phyloP scores from a whole-genome alignment of 495 filamentous ascomycete species.

The Tetracladium setigerum region DNA sequence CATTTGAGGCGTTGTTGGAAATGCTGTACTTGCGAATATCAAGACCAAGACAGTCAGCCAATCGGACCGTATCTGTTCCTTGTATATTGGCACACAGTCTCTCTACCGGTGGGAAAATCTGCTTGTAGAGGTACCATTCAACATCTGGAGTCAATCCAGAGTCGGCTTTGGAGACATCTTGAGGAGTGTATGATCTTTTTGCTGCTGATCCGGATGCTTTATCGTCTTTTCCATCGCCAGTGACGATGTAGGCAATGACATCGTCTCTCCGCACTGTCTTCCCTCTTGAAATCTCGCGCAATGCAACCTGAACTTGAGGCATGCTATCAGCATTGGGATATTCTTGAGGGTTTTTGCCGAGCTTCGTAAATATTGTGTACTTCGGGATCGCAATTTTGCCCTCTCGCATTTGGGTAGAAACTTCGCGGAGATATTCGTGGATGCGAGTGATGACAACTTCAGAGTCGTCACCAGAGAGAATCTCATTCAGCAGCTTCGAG shows the following conservation, averaged over 20 bases:
- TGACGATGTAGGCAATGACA: slow-evolving; percentile 93
- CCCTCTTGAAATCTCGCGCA: slow-evolving; percentile 79
- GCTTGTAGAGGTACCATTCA: slow-evolving; percentile 96
- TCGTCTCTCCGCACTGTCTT: slow-evolving; percentile 85
- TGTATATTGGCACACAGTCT: slow-evolving; percentile 93
- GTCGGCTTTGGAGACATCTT: slow-evolving; percentile 73
- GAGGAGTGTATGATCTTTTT: slow-evolving; percentile 78
- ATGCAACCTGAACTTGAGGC: slow-evolving; percentile 95
- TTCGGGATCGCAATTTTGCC: slow-evolving; percentile 64
- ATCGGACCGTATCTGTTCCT: slow-evolving; percentile 77
- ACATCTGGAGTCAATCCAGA: slow-evolving; percentile 75
- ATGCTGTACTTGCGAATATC: slow-evolving; percentile 82
- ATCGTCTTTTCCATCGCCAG: slow-evolving; percentile 52
- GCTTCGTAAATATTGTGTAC: slow-evolving; percentile 96
- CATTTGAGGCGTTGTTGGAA: slow-evolving; percentile 45
- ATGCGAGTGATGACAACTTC: slow-evolving; percentile 83
- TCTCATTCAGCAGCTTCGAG: slow-evolving; percentile 72
- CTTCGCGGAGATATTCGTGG: slow-evolving; percentile 83
- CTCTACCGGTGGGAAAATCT: slow-evolving; percentile 97
- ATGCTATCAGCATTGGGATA: slow-evolving; percentile 90
- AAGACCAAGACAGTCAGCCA: slow-evolving; percentile 89
- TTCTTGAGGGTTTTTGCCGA: slow-evolving; percentile 86
- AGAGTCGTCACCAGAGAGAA: slow-evolving; percentile 87
- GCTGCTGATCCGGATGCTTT: slow-evolving; percentile 66
- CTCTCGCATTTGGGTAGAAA: slow-evolving; percentile 75